phyloP scores from a whole-genome alignment of 495 filamentous ascomycete species.

The Lepraria neglecta region DNA sequence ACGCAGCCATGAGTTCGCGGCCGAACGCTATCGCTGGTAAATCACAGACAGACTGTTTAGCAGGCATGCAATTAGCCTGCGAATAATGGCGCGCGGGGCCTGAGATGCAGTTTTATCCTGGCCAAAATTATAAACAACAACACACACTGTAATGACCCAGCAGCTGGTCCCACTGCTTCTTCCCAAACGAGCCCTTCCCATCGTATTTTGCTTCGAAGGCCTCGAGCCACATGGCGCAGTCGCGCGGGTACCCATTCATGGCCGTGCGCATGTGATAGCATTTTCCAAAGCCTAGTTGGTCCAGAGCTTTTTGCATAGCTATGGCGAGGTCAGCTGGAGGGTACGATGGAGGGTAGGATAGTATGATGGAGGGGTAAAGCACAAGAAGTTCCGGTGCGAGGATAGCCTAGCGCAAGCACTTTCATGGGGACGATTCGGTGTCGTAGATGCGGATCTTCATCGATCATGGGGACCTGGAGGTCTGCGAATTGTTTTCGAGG shows the following conservation, averaged over 20 bases:
- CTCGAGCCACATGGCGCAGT: slow-evolving; percentile 59
- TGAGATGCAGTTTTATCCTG: no score
- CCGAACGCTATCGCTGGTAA: slow-evolving; percentile 61
- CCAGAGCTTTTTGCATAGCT: slow-evolving; percentile 57
- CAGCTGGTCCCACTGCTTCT: slow-evolving; percentile 61
- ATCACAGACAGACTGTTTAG: slow-evolving; percentile 53
- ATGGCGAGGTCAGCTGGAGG: no score
- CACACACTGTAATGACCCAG: slow-evolving; percentile 54
- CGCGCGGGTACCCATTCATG: slow-evolving; percentile 47
- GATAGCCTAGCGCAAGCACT: slow-evolving; percentile 56
- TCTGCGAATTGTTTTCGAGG: neutral
- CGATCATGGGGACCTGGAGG: neutral
- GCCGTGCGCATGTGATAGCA: slow-evolving; percentile 58
- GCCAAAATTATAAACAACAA: no score
- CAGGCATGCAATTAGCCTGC: neutral
- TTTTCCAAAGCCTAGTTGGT: slow-evolving; percentile 55
- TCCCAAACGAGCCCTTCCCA: slow-evolving; percentile 53
- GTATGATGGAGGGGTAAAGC: slow-evolving; percentile 26
- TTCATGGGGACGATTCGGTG: slow-evolving; percentile 60
- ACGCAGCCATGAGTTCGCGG: slow-evolving; percentile 58
- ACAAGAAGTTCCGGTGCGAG: slow-evolving; percentile 60
- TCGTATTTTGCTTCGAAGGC: slow-evolving; percentile 60
- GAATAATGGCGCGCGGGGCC: neutral
- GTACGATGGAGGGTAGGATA: neutral
- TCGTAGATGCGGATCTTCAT: slow-evolving; percentile 27